phyloP scores from a whole-genome alignment of 768 basidiomycete species.

The Sarcodon aspratus region DNA sequence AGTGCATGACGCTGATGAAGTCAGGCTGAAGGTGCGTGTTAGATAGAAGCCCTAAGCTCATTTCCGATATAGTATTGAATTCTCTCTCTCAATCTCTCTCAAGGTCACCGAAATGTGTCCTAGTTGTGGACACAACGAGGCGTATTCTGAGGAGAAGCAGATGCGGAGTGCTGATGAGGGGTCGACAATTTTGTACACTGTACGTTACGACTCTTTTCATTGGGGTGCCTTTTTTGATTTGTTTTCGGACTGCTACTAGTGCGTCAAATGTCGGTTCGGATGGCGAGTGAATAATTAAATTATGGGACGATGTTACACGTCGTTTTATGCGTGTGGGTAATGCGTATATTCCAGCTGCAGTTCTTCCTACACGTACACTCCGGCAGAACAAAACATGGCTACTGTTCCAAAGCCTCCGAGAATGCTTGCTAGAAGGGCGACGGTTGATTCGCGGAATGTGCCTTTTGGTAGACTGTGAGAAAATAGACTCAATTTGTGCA shows the following conservation, averaged over 20 bases:
- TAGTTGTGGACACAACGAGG: conserved; percentile 71
- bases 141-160: conserved; percentile 87
- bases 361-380: conserved; percentile 63
- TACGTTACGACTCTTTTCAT: conserved; percentile 24
- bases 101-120: conserved; percentile 90
- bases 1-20: conserved; percentile 55
- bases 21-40: conserved; percentile 43
- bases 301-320: too few species aligned
- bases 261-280: conserved; percentile 63
- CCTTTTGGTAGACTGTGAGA: conserved; percentile 65
- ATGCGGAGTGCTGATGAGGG: conserved; percentile 90
- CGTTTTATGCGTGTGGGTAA: background rate
- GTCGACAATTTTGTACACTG: conserved; percentile 90
- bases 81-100: background rate
- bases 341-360: background rate
- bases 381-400: conserved; percentile 76
- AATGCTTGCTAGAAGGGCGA: conserved; percentile 63
- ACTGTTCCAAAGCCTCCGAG: conserved; percentile 86
- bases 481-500: conserved; percentile 6
- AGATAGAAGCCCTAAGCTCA: background rate
- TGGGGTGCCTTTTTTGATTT: background rate
- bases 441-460: conserved; percentile 51
- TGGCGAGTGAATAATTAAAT: conserved; percentile 73
- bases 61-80: background rate
- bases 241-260: conserved; percentile 28